These are phyloP conservation scores for Aspergillus udagawae DNA, from an alignment of 2,329 filamentous ascomycete genomes.

Conservation along the genomic window DNA sequence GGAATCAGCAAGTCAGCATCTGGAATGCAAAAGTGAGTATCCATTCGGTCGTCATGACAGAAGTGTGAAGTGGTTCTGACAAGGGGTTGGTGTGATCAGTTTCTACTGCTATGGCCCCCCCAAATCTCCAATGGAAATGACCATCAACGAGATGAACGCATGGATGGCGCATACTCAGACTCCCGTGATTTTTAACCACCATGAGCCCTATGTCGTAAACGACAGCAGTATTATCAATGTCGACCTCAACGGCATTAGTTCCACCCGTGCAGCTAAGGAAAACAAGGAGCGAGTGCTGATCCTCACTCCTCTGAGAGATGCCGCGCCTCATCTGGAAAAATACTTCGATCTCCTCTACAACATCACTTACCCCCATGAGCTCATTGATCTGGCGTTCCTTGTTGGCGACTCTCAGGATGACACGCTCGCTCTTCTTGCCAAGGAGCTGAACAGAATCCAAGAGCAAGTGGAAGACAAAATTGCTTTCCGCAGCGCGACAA, in stretches of 20 bases:
- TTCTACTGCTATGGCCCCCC: slow-evolving; percentile 96
- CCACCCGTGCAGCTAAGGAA: slow-evolving; percentile 69
- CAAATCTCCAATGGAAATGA: slow-evolving; percentile 95
- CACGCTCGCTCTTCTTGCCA: slow-evolving; percentile 78
- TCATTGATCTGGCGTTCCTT: slow-evolving; percentile 93
- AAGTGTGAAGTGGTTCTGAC: slow-evolving; percentile 10
- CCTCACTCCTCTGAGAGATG: slow-evolving; percentile 88
- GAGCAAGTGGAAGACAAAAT: slow-evolving; percentile 68
- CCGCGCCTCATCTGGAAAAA: slow-evolving; percentile 73
- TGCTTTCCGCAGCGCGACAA: slow-evolving; percentile 77
- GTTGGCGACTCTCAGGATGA: slow-evolving; percentile 90
- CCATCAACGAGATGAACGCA: slow-evolving; percentile 79
- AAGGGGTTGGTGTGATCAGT: slow-evolving; percentile 46
- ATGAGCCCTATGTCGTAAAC: slow-evolving; percentile 81
- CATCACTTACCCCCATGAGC: slow-evolving; percentile 87
- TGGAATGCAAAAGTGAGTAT: slow-evolving; percentile 81
- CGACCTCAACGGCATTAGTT: slow-evolving; percentile 79
- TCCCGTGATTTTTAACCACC: slow-evolving; percentile 94
- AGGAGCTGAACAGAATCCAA: slow-evolving; percentile 85
- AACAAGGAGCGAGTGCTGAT: slow-evolving; percentile 89
- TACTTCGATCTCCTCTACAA: slow-evolving; percentile 91
- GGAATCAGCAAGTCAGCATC: slow-evolving; percentile 74
- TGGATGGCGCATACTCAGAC: slow-evolving; percentile 89
- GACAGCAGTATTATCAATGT: slow-evolving; percentile 72
- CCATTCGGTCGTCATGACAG: neutral